Evolutionary conservation across 148 eudicot genomes (phyloP).

Genomic region (Salicornia ramosissima): DNA sequence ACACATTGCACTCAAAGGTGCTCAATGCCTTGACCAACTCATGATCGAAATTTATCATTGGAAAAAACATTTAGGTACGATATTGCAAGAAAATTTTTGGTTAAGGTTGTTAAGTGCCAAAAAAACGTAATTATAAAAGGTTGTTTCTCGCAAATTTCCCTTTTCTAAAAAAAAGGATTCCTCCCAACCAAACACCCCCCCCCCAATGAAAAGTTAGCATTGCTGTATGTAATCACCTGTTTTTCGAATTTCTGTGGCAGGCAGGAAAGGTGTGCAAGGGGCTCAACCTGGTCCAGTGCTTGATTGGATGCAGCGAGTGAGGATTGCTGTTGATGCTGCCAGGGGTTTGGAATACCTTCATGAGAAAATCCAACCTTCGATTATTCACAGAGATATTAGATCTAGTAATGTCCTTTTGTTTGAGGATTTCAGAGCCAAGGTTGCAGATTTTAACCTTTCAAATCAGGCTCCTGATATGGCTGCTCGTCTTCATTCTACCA

Average conservation of each 20-base stretch:
- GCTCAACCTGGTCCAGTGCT: constrained; percentile 71
- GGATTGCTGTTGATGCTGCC: constrained; percentile 63
- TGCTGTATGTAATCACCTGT: background rate
- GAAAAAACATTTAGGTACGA: too few relatives aligned
- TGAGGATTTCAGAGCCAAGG: constrained; percentile 57
- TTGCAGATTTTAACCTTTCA: constrained; percentile 62
- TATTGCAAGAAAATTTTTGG: too few relatives aligned
- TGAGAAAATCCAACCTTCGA: constrained; percentile 51
- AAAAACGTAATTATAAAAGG: too few relatives aligned
- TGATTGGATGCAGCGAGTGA: constrained; percentile 64
- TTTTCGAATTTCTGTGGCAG: constrained; percentile 27
- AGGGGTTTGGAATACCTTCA: constrained; percentile 63
- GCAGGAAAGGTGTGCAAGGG: constrained; percentile 69
- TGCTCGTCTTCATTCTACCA: constrained; percentile 67
- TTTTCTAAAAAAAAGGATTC: too few relatives aligned
- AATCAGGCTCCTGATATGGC: constrained; percentile 80
- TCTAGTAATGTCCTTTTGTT: constrained; percentile 59
- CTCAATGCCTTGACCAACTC: too few relatives aligned
- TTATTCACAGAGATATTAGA: constrained; percentile 63
- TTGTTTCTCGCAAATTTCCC: too few relatives aligned
- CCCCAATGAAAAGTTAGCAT: too few relatives aligned
- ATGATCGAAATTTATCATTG: too few relatives aligned
- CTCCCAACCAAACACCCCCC: too few relatives aligned
- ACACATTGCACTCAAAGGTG: too few relatives aligned
- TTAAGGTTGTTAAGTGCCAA: too few relatives aligned